phyloP scores from a whole-genome alignment of 257 asterid species.

The Fraxinus quadrangulata region DNA sequence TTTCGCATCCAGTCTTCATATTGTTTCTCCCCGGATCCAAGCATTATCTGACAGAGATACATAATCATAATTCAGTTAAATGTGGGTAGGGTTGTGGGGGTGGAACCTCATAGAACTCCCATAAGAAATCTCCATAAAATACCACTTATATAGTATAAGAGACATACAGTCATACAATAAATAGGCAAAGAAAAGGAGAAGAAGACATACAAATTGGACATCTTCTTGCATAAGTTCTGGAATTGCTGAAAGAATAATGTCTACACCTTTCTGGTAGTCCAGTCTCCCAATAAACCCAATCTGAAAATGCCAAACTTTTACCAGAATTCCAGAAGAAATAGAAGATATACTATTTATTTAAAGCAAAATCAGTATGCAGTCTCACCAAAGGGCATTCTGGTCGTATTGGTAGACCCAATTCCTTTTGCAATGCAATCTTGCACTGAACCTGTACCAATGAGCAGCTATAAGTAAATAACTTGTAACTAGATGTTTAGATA shows the following conservation, averaged over 20 bases:
- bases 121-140: neutral
- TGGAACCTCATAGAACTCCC: neutral
- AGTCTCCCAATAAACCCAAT: slow-evolving; percentile 96
- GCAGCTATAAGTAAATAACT: slow-evolving; percentile 4
- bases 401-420: slow-evolving; percentile 85
- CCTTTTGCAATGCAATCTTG: slow-evolving; percentile 83
- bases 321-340: slow-evolving; percentile 17
- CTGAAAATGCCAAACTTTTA: slow-evolving; percentile 39
- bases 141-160: neutral
- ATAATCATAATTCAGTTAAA: neutral
- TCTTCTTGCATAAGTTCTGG: slow-evolving; percentile 93
- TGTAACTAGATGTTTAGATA: neutral
- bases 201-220: slow-evolving; percentile 72
- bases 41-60: slow-evolving; percentile 69
- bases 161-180: neutral
- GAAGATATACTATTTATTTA: slow-evolving; percentile 2
- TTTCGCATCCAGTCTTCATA: slow-evolving; percentile 98
- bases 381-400: slow-evolving; percentile 85
- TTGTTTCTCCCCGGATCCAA: slow-evolving; percentile 97
- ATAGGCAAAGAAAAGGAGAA: neutral
- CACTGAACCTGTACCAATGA: slow-evolving; percentile 58
- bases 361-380: slow-evolving; percentile 17
- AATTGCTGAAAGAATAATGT: slow-evolving; percentile 74
- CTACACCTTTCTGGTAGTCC: slow-evolving; percentile 96
- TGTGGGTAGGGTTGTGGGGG: neutral